These are phyloP conservation scores for Pythium brachiatum DNA, from an alignment of 352 stramenopile genomes.

Conservation along the genomic window DNA sequence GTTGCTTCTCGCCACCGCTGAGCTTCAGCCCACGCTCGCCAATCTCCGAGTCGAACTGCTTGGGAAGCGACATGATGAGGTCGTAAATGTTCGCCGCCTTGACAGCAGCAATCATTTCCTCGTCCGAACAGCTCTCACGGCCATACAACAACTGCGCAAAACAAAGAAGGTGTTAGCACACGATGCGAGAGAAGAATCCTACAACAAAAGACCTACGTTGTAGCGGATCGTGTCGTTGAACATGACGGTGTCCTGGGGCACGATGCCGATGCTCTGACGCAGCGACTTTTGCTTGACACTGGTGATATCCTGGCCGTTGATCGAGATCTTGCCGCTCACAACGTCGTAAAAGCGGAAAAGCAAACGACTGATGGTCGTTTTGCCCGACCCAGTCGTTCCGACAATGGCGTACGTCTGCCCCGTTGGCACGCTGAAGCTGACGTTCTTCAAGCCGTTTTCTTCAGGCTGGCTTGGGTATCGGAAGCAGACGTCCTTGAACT, in stretches of 20 bases:
- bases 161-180: background rate
- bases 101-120: conserved; percentile 90
- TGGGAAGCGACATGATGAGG: conserved; percentile 92
- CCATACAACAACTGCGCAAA: conserved; percentile 89
- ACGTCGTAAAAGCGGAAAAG: conserved; percentile 97
- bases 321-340: conserved; percentile 58
- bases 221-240: conserved; percentile 97
- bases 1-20: conserved; percentile 80
- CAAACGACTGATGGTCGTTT: conserved; percentile 93
- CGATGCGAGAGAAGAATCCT: background rate
- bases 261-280: conserved; percentile 90
- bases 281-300: conserved; percentile 88
- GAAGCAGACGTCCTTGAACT: conserved; percentile 93
- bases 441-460: conserved; percentile 84
- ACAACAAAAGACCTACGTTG: conserved; percentile 82
- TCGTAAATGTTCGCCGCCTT: conserved; percentile 91
- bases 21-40: conserved; percentile 78
- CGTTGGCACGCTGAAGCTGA: conserved; percentile 62
- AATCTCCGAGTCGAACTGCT: conserved; percentile 90
- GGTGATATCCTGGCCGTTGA: conserved; percentile 91
- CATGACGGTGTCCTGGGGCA: conserved; percentile 95
- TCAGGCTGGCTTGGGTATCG: conserved; percentile 86
- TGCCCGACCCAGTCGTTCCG: conserved; percentile 88
- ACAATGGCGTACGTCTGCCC: conserved; percentile 94
- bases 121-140: conserved; percentile 75